Percentiles rank a stretch among this genome's conserved stretches.
Conservation (phyloP, 768 basidiomycete genomes). For the Sporobolomyces phaffii region DNA sequence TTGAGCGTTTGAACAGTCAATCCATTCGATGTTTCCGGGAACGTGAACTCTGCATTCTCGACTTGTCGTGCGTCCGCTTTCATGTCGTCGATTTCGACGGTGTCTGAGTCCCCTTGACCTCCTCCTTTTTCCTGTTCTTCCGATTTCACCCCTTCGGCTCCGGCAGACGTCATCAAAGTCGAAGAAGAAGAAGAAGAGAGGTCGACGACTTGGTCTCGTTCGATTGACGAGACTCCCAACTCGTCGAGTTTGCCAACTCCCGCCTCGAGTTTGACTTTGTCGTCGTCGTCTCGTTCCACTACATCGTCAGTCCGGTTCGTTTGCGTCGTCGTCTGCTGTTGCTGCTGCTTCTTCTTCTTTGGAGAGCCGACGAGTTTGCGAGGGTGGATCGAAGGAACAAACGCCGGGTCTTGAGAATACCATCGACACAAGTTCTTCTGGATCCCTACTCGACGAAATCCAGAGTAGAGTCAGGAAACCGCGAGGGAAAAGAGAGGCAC, state of each 20-base stretch:
- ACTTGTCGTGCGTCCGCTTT: background rate
- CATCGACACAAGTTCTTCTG: constrained; percentile 41
- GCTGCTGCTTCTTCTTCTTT: background rate
- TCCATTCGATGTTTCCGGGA: constrained; percentile 32
- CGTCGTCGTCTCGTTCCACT: background rate
- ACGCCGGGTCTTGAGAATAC: constrained; percentile 27
- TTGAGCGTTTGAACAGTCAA: constrained; percentile 25
- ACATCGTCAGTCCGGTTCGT: too few species aligned
- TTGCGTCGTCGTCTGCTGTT: background rate
- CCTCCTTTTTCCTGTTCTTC: background rate
- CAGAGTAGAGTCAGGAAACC: too few species aligned
- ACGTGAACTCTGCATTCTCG: constrained; percentile 6
- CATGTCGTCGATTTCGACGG: too few species aligned
- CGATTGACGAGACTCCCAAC: constrained; percentile 9
- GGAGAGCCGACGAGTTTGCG: constrained; percentile 27
- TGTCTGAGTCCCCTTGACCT: background rate
- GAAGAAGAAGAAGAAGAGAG: background rate
- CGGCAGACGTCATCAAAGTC: too few species aligned
- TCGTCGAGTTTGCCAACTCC: constrained; percentile 26
- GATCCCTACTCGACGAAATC: constrained; percentile 37
- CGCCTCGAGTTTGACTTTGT: background rate
- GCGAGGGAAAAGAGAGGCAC: too few species aligned
- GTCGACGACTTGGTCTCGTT: constrained; percentile 8
- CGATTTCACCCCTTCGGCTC: background rate
- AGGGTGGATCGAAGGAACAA: constrained; percentile 28